Evolutionary conservation across 1,284 basidiomycete genomes (phyloP).

Genomic region (Puccinia triticina): DNA sequence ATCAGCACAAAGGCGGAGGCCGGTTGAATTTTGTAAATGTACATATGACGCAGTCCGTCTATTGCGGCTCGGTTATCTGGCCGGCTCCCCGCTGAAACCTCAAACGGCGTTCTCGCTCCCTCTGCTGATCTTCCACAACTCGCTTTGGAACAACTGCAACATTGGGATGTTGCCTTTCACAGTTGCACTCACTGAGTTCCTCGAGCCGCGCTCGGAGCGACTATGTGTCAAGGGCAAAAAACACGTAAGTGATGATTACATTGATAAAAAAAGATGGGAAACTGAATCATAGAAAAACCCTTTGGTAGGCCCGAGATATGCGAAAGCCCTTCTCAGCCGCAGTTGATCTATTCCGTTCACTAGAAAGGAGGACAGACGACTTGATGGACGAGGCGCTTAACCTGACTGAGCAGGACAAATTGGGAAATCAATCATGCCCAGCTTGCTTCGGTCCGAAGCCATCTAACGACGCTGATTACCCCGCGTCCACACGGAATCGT

Average conservation of each 20-base stretch:
- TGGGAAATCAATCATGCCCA: neutral
- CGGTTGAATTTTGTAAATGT: constrained; percentile 4
- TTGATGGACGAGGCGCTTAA: neutral
- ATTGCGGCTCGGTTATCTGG: constrained; percentile 5
- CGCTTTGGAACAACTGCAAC: constrained; percentile 17
- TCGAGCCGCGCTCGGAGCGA: neutral
- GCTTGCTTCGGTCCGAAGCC: neutral
- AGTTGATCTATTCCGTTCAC: neutral
- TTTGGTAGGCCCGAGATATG: neutral
- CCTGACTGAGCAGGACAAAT: neutral
- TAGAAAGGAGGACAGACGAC: neutral
- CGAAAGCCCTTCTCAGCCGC: neutral
- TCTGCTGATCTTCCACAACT: constrained; percentile 4
- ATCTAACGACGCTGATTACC: neutral
- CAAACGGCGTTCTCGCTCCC: neutral
- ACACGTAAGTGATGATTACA: neutral
- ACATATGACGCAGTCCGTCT: constrained; percentile 15
- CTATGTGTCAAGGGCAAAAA: neutral
- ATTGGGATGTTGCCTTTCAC: neutral
- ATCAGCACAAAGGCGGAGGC: neutral
- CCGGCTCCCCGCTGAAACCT: neutral
- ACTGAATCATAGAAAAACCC: neutral
- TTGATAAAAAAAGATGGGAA: neutral
- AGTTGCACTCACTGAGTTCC: neutral
- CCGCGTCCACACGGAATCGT: neutral